phyloP scores from a whole-genome alignment of 345 rosid genomes.

The Jatropha curcas region DNA sequence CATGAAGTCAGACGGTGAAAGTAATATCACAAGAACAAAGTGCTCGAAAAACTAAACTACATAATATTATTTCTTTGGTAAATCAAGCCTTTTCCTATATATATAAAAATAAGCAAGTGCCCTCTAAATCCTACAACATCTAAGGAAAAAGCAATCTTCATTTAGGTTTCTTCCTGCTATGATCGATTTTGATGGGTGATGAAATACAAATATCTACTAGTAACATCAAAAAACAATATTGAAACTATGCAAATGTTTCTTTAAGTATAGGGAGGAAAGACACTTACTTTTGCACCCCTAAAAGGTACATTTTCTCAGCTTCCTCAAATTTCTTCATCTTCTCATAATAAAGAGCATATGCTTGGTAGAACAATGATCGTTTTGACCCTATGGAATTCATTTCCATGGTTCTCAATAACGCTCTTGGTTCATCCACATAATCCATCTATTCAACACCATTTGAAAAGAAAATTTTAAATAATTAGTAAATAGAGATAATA shows the following conservation, averaged over 20 bases:
- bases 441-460: constrained; percentile 68
- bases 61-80: neutral
- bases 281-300: constrained; percentile 81
- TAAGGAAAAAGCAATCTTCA: neutral
- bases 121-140: neutral
- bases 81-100: neutral
- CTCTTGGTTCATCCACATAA: constrained; percentile 78
- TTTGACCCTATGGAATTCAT: constrained; percentile 64
- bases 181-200: neutral
- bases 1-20: neutral
- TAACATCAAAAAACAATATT: neutral
- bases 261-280: no score
- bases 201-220: neutral
- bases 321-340: constrained; percentile 78
- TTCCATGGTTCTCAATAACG: constrained; percentile 73
- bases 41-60: neutral
- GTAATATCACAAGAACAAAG: neutral
- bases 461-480: neutral
- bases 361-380: constrained; percentile 77
- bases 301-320: constrained; percentile 85
- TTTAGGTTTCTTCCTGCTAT: neutral
- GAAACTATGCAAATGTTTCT: no score
- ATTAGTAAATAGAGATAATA: neutral
- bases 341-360: constrained; percentile 86
- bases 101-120: neutral